Percentiles rank a stretch among this genome's conserved stretches.
These are phyloP conservation scores for Kwoniella europaea DNA, from an alignment of 768 basidiomycete species.

Conservation along the genomic window DNA sequence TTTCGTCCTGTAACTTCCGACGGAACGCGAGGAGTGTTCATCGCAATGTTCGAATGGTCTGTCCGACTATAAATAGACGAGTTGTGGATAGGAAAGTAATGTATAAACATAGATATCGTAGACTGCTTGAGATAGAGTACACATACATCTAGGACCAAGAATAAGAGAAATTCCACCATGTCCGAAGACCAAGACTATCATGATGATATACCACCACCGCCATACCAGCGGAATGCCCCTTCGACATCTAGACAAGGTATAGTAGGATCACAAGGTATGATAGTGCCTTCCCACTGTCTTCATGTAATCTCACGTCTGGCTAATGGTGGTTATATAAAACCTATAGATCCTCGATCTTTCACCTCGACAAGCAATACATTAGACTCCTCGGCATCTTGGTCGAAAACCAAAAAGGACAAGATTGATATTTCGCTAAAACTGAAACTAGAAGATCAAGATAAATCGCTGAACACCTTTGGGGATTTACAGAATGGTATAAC, in stretches of 20 bases:
- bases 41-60: too few species aligned
- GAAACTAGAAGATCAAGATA: not conserved
- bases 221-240: not conserved
- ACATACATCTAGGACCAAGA: too few species aligned
- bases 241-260: not conserved
- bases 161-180: not conserved
- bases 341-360: not conserved
- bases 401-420: not conserved
- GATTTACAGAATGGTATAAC: conserved; percentile 4
- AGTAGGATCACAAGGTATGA: too few species aligned
- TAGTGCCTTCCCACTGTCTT: too few species aligned
- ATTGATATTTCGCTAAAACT: conserved; percentile 6
- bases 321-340: too few species aligned
- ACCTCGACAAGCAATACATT: not conserved
- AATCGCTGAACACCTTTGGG: not conserved
- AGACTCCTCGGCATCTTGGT: not conserved
- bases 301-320: too few species aligned
- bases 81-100: too few species aligned
- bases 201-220: conserved; percentile 5
- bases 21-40: not conserved
- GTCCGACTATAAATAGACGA: too few species aligned
- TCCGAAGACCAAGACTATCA: not conserved
- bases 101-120: too few species aligned
- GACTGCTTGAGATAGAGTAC: too few species aligned
- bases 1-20: not conserved